Evolutionary conservation across 2,329 filamentous ascomycete species (phyloP).

Genomic region (Boeremia exigua): DNA sequence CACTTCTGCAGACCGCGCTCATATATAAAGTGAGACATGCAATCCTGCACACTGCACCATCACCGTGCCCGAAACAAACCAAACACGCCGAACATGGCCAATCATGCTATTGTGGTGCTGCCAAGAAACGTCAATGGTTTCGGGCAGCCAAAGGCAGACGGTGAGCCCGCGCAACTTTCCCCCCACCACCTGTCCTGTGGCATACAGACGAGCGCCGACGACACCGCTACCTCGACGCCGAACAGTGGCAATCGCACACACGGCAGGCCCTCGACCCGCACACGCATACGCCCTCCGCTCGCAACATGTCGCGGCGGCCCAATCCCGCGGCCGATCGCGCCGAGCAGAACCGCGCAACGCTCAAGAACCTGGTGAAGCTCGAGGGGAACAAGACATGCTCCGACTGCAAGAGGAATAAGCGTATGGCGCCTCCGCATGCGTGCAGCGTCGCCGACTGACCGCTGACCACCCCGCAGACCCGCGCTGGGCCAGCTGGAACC

Average conservation of each 20-base stretch:
- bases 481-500: constrained; percentile 98
- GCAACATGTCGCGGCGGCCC: constrained; percentile 77
- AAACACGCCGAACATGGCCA: constrained; percentile 1
- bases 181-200: constrained; percentile 8
- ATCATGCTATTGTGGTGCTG: constrained; percentile 9
- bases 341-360: constrained; percentile 89
- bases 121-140: constrained; percentile 11
- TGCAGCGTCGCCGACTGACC: not conserved
- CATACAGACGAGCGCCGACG: constrained; percentile 3
- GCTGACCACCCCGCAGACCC: constrained; percentile 69
- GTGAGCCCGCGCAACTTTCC: constrained; percentile 1
- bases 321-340: constrained; percentile 85
- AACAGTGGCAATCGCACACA: constrained; percentile 1
- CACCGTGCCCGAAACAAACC: not conserved
- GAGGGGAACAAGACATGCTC: constrained; percentile 96
- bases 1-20: not conserved
- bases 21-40: not conserved
- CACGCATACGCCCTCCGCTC: constrained; percentile 17
- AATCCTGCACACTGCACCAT: constrained; percentile 1
- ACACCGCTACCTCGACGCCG: not conserved
- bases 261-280: not conserved
- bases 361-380: constrained; percentile 93
- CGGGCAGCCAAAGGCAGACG: constrained; percentile 4
- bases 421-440: constrained; percentile 57
- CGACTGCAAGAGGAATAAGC: constrained; percentile 99